phyloP scores from a whole-genome alignment of 2,329 filamentous ascomycete species.

The Dactylellina drechsleri region DNA sequence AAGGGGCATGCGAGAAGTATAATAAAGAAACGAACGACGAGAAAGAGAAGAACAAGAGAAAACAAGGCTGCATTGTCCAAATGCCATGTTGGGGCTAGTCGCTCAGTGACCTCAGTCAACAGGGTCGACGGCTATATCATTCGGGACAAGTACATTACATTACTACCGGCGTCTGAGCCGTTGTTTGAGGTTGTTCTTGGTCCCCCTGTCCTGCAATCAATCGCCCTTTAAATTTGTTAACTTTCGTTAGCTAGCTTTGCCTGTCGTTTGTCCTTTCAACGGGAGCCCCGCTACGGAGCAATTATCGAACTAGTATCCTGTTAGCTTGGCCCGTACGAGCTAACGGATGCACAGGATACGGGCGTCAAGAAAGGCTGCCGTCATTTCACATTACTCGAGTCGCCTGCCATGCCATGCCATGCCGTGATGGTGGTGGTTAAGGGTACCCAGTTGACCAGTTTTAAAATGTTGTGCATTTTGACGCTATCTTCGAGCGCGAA shows the following conservation, averaged over 20 bases:
- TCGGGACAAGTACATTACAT: slow-evolving; percentile 21
- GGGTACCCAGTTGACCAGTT: no score
- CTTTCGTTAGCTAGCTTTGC: no score
- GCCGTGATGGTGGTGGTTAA: no score
- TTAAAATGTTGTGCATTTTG: no score
- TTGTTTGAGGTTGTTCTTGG: slow-evolving; percentile 25
- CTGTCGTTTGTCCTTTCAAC: no score
- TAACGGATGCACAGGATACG: not conserved
- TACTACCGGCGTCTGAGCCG: slow-evolving; percentile 28
- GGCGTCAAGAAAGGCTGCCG: slow-evolving; percentile 17
- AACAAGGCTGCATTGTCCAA: slow-evolving; percentile 43
- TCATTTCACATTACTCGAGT: not conserved
- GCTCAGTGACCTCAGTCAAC: not conserved
- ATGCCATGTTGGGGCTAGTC: slow-evolving; percentile 31
- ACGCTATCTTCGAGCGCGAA: no score
- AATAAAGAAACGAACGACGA: not conserved
- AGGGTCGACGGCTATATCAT: slow-evolving; percentile 42
- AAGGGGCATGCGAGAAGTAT: slow-evolving; percentile 43
- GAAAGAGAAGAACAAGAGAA: slow-evolving; percentile 24
- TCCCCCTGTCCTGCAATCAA: no score
- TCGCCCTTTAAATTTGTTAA: no score
- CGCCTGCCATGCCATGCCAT: no score
- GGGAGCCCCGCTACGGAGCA: slow-evolving; percentile 16
- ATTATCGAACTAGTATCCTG: not conserved
- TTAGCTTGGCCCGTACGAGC: no score